Base-by-base conservation (phyloP, 148 eudicot genomes). In the Nepenthes gracilis region DNA sequence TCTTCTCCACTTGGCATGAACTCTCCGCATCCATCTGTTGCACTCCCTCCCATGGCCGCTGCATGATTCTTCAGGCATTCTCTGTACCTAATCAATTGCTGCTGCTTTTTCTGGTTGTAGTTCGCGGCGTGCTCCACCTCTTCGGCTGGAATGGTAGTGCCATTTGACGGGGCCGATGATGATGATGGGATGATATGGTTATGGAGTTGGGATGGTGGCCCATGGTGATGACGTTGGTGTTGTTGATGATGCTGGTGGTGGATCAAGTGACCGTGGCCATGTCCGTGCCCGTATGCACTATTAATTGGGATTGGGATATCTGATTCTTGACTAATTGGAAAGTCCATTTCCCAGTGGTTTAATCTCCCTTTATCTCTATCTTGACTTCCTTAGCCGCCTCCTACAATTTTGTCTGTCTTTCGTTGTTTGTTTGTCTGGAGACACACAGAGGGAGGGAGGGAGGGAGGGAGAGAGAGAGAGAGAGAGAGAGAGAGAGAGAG, bases 51-150 rank as follows among this genome's bases (percentile, higher is more conserved):
- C 79, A 83, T 83, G 45, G 85, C 7, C 2, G 88, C 88, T 50
- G 88, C 88, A 65, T 83, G 88, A 68, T 83, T 83, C 64, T 83
- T 83, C 59, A 81, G 64, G 67, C 88, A 83, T 9, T 83, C 88
- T 53, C 70, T 71, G 73, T 81, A 83, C 60, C 68, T 69, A 0
- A 78, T 60, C 60, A 62, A 14, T 40, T 2, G 12, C 36, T 55
- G 13, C 36, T 55, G 61, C 34, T 65, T 37, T 23, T 56, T 35
- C 43, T 64, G 61, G 15, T 65, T 75, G 36, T 69, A 67, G 63
- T 61, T 74, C 67, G n/a, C 64, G 37, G 43, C 61, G 43, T 71
- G 66, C 49, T 76, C 72, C 36, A 72, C 72, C 12, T 59, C 48
- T 2, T 36, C 62, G 43, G 59, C 12, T 43, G 72, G 34, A 58